Evolutionary conservation across 352 stramenopile species (phyloP), one percentile per base, ranked within the genome.

Genomic region (Aphanomyces cochlioides): DNA sequence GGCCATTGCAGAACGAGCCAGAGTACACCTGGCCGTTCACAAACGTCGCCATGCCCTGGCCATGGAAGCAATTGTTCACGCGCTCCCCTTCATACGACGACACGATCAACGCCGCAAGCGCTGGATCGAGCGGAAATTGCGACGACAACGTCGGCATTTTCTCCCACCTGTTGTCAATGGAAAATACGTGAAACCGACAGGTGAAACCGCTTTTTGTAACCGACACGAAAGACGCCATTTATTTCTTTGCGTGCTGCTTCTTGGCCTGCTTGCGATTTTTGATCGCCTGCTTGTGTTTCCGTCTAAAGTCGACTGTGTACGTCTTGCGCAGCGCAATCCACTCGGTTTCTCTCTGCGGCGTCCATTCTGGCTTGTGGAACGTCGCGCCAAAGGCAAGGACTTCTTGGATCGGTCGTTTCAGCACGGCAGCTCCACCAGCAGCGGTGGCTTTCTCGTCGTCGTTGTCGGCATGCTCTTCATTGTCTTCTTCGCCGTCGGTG

Each of bases 291-390:
- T 84, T 83, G 17, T 84, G 82, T 76, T 93, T 93, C 65, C 85
- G 84, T 47, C 90, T 90, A 72, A 87, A 93, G 72, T 93, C 85
- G 19, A 90, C 67, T 66, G 85, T 91, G 47, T 92, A 77, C 56
- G 87, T 90, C 74, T 87, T 90, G 47, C 84, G 75, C 10, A 78
- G 76, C 64, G 90, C 80, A 4, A 76, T 72, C 85, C 85, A 93
- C 41, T 72, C 57, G 40, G 78, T 57, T 56, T 73, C 77, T 41
- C 48, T 38, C 21, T 78, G 70, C 0, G 72, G 36, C n/a, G 74
- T 70, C 34, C 66, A 75, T 28, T 60, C 64, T 5, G 58, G 50
- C n/a, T 64, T 48, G 17, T 80, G 59, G 53, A 93, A 91, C 19
- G 77, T 80, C 1, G 65, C 66, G 0, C 84, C 84, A 59, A 91